These are phyloP conservation scores for Uncinocarpus reesii DNA, from an alignment of 2,329 filamentous ascomycete species.

Conservation along the genomic window DNA sequence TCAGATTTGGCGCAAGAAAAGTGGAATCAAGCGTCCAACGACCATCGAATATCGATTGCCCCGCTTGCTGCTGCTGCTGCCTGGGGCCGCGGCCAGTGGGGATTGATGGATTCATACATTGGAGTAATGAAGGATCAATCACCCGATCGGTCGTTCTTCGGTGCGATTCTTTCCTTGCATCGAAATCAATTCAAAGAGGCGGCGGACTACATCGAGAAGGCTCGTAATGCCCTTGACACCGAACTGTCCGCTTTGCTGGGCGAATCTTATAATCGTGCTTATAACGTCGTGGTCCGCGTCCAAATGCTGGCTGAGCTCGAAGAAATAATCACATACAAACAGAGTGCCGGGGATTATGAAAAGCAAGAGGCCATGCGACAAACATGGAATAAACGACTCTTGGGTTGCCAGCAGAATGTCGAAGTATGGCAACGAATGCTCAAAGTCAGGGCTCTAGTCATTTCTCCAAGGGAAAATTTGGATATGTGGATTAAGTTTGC, in stretches of 20 bases:
- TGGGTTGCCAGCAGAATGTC: slow-evolving; percentile 91
- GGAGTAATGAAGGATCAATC: slow-evolving; percentile 89
- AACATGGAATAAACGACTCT: slow-evolving; percentile 91
- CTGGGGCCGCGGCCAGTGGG: slow-evolving; percentile 95
- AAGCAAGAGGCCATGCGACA: slow-evolving; percentile 84
- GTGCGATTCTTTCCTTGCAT: slow-evolving; percentile 87
- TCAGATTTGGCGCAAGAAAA: slow-evolving; percentile 82
- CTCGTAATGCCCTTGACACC: slow-evolving; percentile 84
- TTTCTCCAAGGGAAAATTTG: slow-evolving; percentile 84
- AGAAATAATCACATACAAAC: slow-evolving; percentile 96
- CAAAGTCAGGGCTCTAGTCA: slow-evolving; percentile 83
- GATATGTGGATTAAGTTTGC: slow-evolving; percentile 99
- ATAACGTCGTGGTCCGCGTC: slow-evolving; percentile 93
- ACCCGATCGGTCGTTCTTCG: slow-evolving; percentile 93
- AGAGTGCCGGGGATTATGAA: slow-evolving; percentile 64
- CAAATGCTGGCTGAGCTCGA: slow-evolving; percentile 99
- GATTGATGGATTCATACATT: slow-evolving; percentile 95
- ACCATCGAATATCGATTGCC: slow-evolving; percentile 82
- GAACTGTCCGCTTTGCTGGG: slow-evolving; percentile 94
- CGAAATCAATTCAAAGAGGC: slow-evolving; percentile 93
- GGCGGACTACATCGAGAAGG: slow-evolving; percentile 77
- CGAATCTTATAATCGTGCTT: slow-evolving; percentile 95
- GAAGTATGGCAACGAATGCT: slow-evolving; percentile 99
- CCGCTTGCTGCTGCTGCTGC: slow-evolving; percentile 89
- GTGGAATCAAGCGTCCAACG: slow-evolving; percentile 79